Evolutionary conservation across 2,329 filamentous ascomycete genomes (phyloP), one percentile per base, ranked within the genome.

Genomic region (Aschersonia sp.): DNA sequence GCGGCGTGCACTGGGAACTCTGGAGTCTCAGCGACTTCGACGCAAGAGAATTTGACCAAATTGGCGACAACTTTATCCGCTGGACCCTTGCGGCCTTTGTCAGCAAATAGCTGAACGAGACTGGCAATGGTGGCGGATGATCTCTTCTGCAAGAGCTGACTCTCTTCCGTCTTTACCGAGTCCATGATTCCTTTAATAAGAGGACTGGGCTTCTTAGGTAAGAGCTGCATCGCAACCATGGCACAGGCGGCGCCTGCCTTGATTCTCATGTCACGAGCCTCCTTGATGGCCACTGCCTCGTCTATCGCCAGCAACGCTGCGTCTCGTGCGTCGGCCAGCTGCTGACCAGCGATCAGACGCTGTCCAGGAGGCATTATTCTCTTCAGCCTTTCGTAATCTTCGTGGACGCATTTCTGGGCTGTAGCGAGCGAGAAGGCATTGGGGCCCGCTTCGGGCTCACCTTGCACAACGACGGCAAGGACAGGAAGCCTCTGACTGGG

Each of bases 131-230:
- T 89, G 11, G 77, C 79, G 2, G 89, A 87, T 31, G 90, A 95
- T 30, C 90, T 84, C 55, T 78, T 79, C 62, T 98, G 92, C 1
- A 98, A 72, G 54, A 92, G 86, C 31, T 83, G 66, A 58, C 94
- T 97, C 57, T 95, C 92, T 61, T 98, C 94, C 39, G 81, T 82
- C 66, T 97, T 98, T 59, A 98, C 78, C 58, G 90, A 97, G 62
- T 98, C 92, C 92, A 98, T 98, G 65, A 98, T 85, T 2, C 82
- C 87, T 66, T 95, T 95, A 67, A 98, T 98, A 10, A 95, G 79
- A 14, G 83, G 78, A 51, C 87, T 88, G 8, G 90, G 88, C 62
- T 94, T 97, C 76, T 95, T 97, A 0, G 94, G 90, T 8, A 95
- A 74, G 32, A 84, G 75, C 49, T 81, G 79, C 67, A 97, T 81